A percentile compares a stretch with the other conserved stretches of the same genome.
These are phyloP conservation scores for Mrakia blollopis DNA, from an alignment of 768 basidiomycete genomes.

Conservation along the genomic window DNA sequence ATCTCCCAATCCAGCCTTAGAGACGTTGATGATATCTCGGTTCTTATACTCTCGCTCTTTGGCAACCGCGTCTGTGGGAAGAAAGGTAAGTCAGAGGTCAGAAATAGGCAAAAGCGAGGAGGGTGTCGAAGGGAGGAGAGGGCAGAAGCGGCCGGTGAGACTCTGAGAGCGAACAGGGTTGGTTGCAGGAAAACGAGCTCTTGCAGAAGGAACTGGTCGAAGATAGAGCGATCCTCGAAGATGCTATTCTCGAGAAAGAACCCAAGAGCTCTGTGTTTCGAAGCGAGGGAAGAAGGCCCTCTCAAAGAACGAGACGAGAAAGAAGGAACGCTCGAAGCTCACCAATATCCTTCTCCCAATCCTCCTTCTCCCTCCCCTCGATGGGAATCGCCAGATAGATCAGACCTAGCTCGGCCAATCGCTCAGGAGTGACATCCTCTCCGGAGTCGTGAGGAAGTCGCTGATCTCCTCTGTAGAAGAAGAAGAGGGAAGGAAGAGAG, in stretches of 20 bases:
- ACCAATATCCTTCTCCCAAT: conserved; percentile 40
- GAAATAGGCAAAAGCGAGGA: neutral
- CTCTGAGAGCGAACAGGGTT: neutral
- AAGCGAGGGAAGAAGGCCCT: neutral
- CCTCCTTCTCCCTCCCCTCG: conserved; percentile 49
- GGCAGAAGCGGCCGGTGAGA: no score
- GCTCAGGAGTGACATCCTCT: conserved; percentile 49
- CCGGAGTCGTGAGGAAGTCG: conserved; percentile 70
- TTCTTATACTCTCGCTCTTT: conserved; percentile 72
- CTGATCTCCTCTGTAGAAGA: conserved; percentile 73
- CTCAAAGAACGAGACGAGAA: neutral
- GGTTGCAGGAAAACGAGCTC: no score
- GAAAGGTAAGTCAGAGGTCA: neutral
- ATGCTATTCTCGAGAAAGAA: no score
- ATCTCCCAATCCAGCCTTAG: conserved; percentile 73
- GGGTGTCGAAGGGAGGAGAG: neutral
- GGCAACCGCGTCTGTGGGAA: conserved; percentile 58
- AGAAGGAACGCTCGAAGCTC: neutral
- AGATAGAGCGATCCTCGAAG: no score
- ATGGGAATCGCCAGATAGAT: conserved; percentile 64
- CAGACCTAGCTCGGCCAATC: conserved; percentile 59
- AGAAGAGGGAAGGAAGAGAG: conserved; percentile 55
- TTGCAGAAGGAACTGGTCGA: no score
- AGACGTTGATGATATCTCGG: conserved; percentile 71
- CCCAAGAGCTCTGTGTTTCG: neutral